phyloP scores from a whole-genome alignment of 306 rosid genomes.

The Begonia loranthoides region DNA sequence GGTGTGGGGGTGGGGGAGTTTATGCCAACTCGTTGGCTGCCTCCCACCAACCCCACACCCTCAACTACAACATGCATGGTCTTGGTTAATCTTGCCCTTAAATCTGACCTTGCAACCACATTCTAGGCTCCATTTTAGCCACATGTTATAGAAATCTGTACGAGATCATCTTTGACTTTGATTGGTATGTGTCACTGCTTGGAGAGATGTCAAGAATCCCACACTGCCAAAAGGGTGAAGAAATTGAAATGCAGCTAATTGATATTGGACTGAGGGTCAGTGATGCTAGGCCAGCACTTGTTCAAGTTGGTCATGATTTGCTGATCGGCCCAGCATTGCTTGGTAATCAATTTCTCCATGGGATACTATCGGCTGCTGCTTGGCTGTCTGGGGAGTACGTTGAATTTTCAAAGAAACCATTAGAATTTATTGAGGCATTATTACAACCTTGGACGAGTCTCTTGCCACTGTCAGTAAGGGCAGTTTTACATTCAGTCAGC shows the following conservation, averaged over 20 bases:
- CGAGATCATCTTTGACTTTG: slow-evolving; percentile 69
- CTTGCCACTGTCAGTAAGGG: slow-evolving; percentile 59
- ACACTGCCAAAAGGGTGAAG: slow-evolving; percentile 70
- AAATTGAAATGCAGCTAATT: slow-evolving; percentile 75
- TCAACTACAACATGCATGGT: too few species aligned
- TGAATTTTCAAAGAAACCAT: slow-evolving; percentile 47
- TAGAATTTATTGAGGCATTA: slow-evolving; percentile 77
- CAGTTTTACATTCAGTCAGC: slow-evolving; percentile 73
- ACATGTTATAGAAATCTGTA: slow-evolving; percentile 57
- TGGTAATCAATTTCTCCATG: slow-evolving; percentile 59
- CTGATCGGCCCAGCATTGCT: slow-evolving; percentile 94
- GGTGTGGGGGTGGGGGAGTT: too few species aligned
- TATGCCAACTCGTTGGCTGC: too few species aligned
- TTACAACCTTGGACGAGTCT: slow-evolving; percentile 83
- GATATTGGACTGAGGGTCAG: slow-evolving; percentile 84
- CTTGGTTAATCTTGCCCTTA: slow-evolving; percentile 60
- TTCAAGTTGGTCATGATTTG: slow-evolving; percentile 56
- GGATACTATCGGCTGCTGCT: slow-evolving; percentile 73
- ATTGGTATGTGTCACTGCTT: slow-evolving; percentile 77
- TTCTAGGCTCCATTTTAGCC: slow-evolving; percentile 52
- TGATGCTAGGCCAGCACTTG: slow-evolving; percentile 79
- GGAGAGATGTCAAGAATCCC: slow-evolving; percentile 82
- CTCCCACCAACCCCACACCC: too few species aligned
- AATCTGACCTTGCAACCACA: slow-evolving; percentile 80
- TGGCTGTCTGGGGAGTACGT: slow-evolving; percentile 83